phyloP scores from a whole-genome alignment of 257 asterid genomes.

The Catharanthus roseus region DNA sequence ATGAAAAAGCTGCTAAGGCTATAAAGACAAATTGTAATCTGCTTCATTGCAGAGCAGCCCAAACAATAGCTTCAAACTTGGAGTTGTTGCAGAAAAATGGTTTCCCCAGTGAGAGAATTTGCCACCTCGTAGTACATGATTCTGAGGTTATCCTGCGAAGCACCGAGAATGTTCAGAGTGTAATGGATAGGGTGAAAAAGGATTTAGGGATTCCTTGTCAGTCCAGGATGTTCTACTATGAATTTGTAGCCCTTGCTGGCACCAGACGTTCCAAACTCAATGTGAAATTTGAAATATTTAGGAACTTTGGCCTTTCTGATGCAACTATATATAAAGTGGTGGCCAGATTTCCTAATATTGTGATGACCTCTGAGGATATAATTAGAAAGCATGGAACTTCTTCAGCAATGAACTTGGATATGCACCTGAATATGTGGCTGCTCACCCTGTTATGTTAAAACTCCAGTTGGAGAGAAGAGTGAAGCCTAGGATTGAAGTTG shows the following conservation, averaged over 20 bases:
- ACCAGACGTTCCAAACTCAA: constrained; percentile 5
- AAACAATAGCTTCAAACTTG: neutral
- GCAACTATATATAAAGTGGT: constrained; percentile 14
- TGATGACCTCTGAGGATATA: constrained; percentile 7
- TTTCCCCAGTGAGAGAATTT: neutral
- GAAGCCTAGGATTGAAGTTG: constrained; percentile 13
- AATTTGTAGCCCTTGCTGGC: constrained; percentile 5
- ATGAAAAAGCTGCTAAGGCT: constrained; percentile 9
- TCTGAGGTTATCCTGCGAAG: neutral
- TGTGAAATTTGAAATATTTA: constrained; percentile 16
- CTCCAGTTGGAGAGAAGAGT: constrained; percentile 21
- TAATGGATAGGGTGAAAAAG: constrained; percentile 14
- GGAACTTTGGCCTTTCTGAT: constrained; percentile 27
- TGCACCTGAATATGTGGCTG: neutral
- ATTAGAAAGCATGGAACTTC: constrained; percentile 2
- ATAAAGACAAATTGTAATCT: constrained; percentile 8
- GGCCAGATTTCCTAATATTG: neutral
- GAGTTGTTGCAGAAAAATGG: constrained; percentile 15
- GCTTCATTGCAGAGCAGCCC: constrained; percentile 5
- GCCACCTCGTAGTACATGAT: neutral
- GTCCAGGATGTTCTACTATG: constrained; percentile 20
- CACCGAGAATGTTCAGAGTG: constrained; percentile 9
- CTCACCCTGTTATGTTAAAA: constrained; percentile 12
- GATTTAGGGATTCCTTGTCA: constrained; percentile 21
- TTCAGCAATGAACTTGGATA: constrained; percentile 10